Conservation (phyloP, 768 basidiomycete species). For the Lactarius psammicola region DNA sequence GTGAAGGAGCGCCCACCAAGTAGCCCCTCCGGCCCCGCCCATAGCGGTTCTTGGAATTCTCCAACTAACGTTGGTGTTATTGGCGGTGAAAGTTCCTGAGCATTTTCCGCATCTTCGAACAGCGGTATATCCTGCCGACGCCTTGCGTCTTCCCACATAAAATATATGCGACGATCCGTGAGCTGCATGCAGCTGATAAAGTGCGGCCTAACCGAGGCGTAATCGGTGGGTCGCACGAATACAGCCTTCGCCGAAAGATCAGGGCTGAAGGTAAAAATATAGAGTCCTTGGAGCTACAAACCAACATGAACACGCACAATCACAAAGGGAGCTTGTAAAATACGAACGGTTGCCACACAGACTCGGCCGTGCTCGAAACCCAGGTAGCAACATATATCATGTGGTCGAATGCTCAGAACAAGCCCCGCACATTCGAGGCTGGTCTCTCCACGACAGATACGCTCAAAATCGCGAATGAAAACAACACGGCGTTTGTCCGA, state of each 20-base stretch:
- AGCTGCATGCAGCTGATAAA: neutral
- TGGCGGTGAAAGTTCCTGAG: neutral
- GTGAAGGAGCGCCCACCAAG: neutral
- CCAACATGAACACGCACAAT: neutral
- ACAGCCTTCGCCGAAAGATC: neutral
- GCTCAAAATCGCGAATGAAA: conserved; percentile 37
- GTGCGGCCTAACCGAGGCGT: neutral
- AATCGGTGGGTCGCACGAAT: neutral
- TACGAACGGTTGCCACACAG: conserved; percentile 15
- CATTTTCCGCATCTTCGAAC: conserved; percentile 3
- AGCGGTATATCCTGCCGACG: conserved; percentile 11
- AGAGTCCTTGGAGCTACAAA: conserved; percentile 8
- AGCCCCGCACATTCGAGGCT: neutral
- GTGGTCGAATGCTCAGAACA: neutral
- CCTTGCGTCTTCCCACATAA: neutral
- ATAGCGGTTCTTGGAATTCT: neutral
- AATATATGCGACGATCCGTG: neutral
- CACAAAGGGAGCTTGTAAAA: neutral
- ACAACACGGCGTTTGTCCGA: conserved; percentile 31
- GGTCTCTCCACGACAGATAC: conserved; percentile 24
- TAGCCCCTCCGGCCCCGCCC: no score
- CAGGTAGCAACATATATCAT: neutral
- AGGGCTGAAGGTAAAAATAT: conserved; percentile 14
- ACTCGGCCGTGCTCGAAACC: conserved; percentile 16
- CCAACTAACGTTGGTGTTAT: neutral